A percentile compares a stretch with the other conserved stretches of the same genome.
Evolutionary conservation across 805 yeast genomes (phyloP).

Genomic region (Kodamaea laetipori): DNA sequence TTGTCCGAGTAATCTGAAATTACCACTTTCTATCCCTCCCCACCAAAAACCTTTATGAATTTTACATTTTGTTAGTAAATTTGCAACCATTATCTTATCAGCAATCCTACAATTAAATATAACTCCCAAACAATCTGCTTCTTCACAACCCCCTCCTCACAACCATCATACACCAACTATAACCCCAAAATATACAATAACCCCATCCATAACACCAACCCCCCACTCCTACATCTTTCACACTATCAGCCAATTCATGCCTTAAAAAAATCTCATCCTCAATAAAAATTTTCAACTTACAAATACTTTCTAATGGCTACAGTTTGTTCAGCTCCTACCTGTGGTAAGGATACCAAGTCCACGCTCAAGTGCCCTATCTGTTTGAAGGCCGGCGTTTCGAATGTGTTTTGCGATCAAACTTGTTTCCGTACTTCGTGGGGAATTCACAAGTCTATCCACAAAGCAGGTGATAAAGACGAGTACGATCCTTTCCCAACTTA

Average conservation of each 20-base stretch:
- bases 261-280: constrained; percentile 3
- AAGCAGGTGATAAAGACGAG: constrained; percentile 49
- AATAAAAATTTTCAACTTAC: constrained; percentile 2
- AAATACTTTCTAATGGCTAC: constrained; percentile 8
- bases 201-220: neutral
- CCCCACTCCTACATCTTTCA: neutral
- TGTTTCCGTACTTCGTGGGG: constrained; percentile 79
- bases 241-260: neutral
- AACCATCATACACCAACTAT: too few relatives aligned
- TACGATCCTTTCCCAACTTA: constrained; percentile 88
- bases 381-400: constrained; percentile 63
- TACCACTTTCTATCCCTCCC: too few relatives aligned
- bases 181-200: neutral
- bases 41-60: too few relatives aligned
- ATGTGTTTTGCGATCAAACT: constrained; percentile 76
- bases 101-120: too few relatives aligned
- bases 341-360: constrained; percentile 80
- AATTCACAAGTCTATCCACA: constrained; percentile 75
- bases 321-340: constrained; percentile 73
- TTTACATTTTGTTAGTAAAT: too few relatives aligned
- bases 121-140: too few relatives aligned
- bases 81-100: too few relatives aligned
- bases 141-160: too few relatives aligned
- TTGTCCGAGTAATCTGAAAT: too few relatives aligned
- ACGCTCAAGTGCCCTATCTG: constrained; percentile 89